Evolutionary conservation across 306 rosid species (phyloP).

Genomic region (Quercus parvula): DNA sequence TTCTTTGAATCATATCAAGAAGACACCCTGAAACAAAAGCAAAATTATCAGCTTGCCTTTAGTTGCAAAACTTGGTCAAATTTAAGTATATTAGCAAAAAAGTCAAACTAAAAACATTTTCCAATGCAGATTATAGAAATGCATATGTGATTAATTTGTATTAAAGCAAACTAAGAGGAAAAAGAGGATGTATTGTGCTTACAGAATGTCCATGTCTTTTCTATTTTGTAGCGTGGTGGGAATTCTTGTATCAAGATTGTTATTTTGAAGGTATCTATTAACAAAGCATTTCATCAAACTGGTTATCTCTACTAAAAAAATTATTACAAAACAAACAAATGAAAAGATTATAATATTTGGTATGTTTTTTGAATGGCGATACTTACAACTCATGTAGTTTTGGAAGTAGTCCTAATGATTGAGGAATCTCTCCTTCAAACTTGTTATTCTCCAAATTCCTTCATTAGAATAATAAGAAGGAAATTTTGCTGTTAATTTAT

Average conservation of each 20-base stretch:
- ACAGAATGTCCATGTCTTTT: conserved; percentile 37
- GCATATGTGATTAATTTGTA: not conserved
- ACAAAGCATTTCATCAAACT: not conserved
- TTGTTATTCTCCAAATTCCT: conserved; percentile 87
- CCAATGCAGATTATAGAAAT: too few species aligned
- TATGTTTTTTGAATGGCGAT: not conserved
- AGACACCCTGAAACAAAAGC: conserved; percentile 24
- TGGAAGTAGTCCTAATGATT: conserved; percentile 45
- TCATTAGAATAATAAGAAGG: conserved; percentile 11
- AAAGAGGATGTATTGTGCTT: conserved; percentile 17
- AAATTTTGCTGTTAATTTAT: too few species aligned
- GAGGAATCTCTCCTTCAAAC: conserved; percentile 63
- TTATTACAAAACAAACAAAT: not conserved
- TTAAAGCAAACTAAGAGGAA: not conserved
- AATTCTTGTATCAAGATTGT: conserved; percentile 27
- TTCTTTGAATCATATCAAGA: conserved; percentile 4
- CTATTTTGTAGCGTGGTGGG: conserved; percentile 17
- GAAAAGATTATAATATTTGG: not conserved
- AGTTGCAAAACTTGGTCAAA: too few species aligned
- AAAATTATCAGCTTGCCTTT: not conserved
- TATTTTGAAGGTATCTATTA: conserved; percentile 42
- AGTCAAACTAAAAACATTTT: too few species aligned
- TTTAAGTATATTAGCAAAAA: too few species aligned
- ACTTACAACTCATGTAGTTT: conserved; percentile 68
- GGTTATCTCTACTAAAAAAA: not conserved